phyloP scores from a whole-genome alignment of 306 rosid genomes.

The Quercus alba region DNA sequence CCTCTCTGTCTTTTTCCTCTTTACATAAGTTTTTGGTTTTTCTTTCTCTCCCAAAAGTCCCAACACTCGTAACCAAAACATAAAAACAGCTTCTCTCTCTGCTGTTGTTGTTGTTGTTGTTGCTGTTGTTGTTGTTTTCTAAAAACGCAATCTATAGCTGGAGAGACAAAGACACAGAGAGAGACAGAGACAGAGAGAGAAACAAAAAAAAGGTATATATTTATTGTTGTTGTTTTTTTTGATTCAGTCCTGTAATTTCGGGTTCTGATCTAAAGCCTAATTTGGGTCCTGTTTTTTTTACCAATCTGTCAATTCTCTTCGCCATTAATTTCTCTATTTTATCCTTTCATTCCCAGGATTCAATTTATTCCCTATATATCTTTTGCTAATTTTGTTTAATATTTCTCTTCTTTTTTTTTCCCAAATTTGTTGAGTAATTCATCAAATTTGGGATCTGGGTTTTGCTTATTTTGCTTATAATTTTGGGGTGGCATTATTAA shows the following conservation, averaged over 20 bases:
- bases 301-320: conserved; percentile 4
- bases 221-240: background rate
- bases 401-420: background rate
- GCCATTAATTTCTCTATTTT: background rate
- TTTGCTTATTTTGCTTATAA: conserved; percentile 9
- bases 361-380: background rate
- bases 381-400: background rate
- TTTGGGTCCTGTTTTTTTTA: conserved; percentile 2
- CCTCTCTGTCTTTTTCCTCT: background rate
- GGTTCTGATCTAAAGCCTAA: conserved; percentile 24
- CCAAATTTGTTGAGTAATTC: background rate
- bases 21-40: too few relatives aligned
- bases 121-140: too few relatives aligned
- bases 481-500: background rate
- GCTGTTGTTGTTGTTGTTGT: too few relatives aligned
- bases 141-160: background rate
- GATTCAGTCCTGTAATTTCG: conserved; percentile 18
- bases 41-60: too few relatives aligned
- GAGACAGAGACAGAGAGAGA: background rate
- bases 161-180: background rate
- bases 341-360: background rate
- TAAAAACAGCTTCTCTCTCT: too few relatives aligned
- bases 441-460: conserved; percentile 34
- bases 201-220: background rate
- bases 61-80: too few relatives aligned